Conservation (phyloP, 331 rosid genomes). For the Rosa hybrid region DNA sequence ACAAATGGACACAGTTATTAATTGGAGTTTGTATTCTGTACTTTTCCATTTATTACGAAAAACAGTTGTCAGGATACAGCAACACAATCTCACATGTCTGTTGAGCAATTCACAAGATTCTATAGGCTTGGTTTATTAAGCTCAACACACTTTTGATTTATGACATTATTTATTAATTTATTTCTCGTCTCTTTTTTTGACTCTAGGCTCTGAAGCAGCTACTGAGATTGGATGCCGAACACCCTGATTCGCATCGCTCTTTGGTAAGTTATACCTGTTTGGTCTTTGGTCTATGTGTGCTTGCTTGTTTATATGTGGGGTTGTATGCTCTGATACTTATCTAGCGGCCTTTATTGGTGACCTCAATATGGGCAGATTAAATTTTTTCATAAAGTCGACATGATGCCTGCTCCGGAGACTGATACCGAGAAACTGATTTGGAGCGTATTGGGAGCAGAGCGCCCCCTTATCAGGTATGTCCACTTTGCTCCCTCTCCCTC, state of each 20-base stretch:
- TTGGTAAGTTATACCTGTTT: slow-evolving; percentile 54
- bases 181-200: slow-evolving; percentile 10
- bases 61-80: neutral
- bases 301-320: neutral
- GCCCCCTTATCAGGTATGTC: slow-evolving; percentile 71
- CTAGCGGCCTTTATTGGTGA: slow-evolving; percentile 25
- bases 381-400: slow-evolving; percentile 79
- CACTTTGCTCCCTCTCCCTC: neutral
- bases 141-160: neutral
- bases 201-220: slow-evolving; percentile 90
- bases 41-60: neutral
- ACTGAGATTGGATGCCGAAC: slow-evolving; percentile 81
- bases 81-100: neutral
- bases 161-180: slow-evolving; percentile 3
- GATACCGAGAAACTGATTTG: slow-evolving; percentile 82
- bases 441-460: slow-evolving; percentile 91
- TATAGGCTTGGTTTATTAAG: neutral
- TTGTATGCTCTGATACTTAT: slow-evolving; percentile 2
- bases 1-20: neutral
- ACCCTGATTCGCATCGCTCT: slow-evolving; percentile 95
- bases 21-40: neutral
- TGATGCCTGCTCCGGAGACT: slow-evolving; percentile 61
- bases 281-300: neutral
- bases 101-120: neutral
- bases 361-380: slow-evolving; percentile 61